These are phyloP conservation scores for Dovyalis caffra DNA, from an alignment of 345 rosid species.

Conservation along the genomic window DNA sequence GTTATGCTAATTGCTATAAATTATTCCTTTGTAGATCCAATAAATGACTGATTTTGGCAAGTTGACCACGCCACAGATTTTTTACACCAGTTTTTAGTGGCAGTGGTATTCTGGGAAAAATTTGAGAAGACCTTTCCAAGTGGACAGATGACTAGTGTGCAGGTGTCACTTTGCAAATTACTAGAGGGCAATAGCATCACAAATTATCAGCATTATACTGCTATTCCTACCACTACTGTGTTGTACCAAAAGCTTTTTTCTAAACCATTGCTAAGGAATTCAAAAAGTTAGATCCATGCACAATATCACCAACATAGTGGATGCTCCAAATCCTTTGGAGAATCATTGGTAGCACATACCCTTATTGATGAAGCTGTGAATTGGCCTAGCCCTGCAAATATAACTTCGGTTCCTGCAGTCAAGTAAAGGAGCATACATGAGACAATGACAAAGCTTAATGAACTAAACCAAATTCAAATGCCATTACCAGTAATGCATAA, in stretches of 20 bases:
- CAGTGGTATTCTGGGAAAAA: not conserved
- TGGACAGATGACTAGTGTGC: not conserved
- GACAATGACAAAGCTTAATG: constrained; percentile 8
- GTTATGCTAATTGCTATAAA: not conserved
- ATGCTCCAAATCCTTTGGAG: not conserved
- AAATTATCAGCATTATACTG: not conserved
- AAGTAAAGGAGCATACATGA: constrained; percentile 27
- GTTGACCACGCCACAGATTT: not conserved
- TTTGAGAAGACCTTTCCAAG: not conserved
- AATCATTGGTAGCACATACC: constrained; percentile 40
- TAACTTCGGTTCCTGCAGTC: constrained; percentile 78
- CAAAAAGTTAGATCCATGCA: not conserved
- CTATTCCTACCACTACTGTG: not conserved
- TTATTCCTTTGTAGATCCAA: not conserved
- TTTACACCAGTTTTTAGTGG: not conserved
- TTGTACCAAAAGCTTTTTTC: not conserved
- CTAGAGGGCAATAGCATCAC: not conserved
- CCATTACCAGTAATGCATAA: constrained; percentile 75
- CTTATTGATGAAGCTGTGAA: constrained; percentile 72
- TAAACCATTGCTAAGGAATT: not conserved
- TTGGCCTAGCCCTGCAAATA: constrained; percentile 77
- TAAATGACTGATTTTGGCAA: not conserved
- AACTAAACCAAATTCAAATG: constrained; percentile 8
- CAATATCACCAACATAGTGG: not conserved
- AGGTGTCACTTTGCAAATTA: too few relatives aligned